Conservation (phyloP, 1,284 basidiomycete species). For the Trametes hirsuta region DNA sequence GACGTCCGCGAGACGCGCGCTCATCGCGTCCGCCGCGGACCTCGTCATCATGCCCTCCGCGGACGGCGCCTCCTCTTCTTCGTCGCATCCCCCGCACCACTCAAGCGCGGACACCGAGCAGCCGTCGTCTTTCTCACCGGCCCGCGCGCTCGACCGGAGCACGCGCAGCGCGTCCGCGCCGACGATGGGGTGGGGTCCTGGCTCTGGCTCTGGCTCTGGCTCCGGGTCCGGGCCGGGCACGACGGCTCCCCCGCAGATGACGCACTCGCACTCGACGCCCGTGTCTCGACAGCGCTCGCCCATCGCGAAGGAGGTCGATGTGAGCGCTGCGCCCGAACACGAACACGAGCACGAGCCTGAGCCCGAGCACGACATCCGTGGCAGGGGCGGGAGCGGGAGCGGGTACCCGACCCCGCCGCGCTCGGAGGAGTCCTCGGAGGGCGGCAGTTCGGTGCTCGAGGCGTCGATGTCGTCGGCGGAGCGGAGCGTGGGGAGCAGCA, state of each 20-base stretch:
- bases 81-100: background rate
- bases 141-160: background rate
- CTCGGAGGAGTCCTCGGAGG: conserved; percentile 9
- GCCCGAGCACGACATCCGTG: no score
- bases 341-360: no score
- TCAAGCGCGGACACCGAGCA: background rate
- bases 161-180: conserved; percentile 12
- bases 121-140: background rate
- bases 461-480: background rate
- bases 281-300: conserved; percentile 4
- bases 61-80: conserved; percentile 2
- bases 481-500: conserved; percentile 4
- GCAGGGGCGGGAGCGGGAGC: background rate
- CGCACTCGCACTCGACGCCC: background rate
- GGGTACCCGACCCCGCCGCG: conserved; percentile 33
- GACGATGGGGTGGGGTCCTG: no score
- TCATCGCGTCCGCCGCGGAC: conserved; percentile 28
- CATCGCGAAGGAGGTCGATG: background rate
- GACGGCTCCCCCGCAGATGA: conserved; percentile 1
- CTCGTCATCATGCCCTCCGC: conserved; percentile 23
- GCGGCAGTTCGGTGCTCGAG: background rate
- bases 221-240: background rate
- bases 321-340: no score
- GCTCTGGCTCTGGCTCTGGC: background rate
- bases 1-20: conserved; percentile 17